These are phyloP conservation scores for Trichoderma atrobrunneum DNA, from an alignment of 2,329 filamentous ascomycete genomes.

Conservation along the genomic window DNA sequence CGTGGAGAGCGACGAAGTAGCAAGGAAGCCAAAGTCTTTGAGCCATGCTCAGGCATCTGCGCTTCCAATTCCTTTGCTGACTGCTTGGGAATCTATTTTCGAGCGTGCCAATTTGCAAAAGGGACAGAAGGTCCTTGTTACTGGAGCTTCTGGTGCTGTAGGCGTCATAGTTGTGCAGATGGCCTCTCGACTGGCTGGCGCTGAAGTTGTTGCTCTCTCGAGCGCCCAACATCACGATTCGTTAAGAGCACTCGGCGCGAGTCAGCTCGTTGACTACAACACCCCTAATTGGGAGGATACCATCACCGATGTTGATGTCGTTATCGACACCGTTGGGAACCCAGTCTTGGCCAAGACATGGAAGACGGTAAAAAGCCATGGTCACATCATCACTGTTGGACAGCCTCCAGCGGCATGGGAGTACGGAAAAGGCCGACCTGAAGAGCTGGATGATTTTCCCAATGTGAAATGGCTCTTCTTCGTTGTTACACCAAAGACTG, in stretches of 20 bases:
- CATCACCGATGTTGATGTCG: conserved; percentile 27
- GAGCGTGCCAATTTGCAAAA: conserved; percentile 21
- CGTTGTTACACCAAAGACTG: conserved; percentile 26
- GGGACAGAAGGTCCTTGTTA: conserved; percentile 28
- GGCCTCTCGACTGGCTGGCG: conserved; percentile 23
- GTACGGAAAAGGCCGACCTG: conserved; percentile 23
- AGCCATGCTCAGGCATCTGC: conserved; percentile 30
- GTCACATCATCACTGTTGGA: conserved; percentile 35
- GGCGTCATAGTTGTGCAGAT: conserved; percentile 33
- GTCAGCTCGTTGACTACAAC: conserved; percentile 30
- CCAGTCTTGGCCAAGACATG: conserved; percentile 30
- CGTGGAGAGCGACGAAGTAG: conserved; percentile 19
- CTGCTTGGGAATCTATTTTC: conserved; percentile 31
- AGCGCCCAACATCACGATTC: conserved; percentile 22
- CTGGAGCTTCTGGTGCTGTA: conserved; percentile 33
- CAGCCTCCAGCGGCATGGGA: conserved; percentile 36
- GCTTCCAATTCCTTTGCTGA: conserved; percentile 33
- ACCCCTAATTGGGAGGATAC: conserved; percentile 24
- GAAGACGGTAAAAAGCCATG: conserved; percentile 30
- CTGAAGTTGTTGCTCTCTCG: conserved; percentile 31
- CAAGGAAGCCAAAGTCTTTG: conserved; percentile 24
- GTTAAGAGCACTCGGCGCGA: conserved; percentile 25
- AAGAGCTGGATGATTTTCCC: conserved; percentile 22
- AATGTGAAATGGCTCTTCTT: conserved; percentile 32
- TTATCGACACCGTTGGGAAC: conserved; percentile 34